Base-by-base conservation (phyloP, 2,329 filamentous ascomycete genomes). In the Diaporthe citriasiana region DNA sequence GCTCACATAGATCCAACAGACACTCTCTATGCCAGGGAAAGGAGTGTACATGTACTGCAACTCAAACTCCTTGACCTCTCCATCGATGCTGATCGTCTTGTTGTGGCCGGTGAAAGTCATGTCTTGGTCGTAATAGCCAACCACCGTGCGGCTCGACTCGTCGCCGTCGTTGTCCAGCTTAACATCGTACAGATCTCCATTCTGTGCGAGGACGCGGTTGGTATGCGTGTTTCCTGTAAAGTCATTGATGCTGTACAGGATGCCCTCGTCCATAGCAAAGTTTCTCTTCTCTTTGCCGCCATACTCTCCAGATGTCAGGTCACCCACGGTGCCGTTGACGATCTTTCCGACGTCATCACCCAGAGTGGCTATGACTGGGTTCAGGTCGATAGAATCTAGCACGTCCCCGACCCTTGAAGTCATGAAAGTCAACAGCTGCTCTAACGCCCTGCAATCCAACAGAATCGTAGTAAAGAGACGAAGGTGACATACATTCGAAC, bases 161-260 rank as follows among this genome's bases (percentile, higher is more conserved):
- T 82, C 80, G 0, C 89, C 89, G 75, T 86, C 80, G 77, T 91
- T 90, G 79, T 90, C 85, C 6, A 91, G 83, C 55, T 79, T 85
- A 75, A 89, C 83, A 76, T 91, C 88, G 71, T 88, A 83, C 65
- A 91, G 85, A 73, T 83, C 85, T 53, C 89, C 89, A 76, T 88
- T 87, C 80, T 90, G 89, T 6, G 84, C 85, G 9, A 91, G 82
- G 9, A 90, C 81, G 53, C 88, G 87, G 79, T 91, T 91, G 47
- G 87, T 90, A 81, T 89, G 87, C 50, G 83, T 85, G 74, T 87
- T 84, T 25, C 89, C 89, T 19, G 83, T 83, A 79, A 90, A 92
- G 82, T 92, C 87, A 82, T 91, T 91, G 79, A 90, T 80, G 38
- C 87, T 89, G 81, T 89, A 91, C 45, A 92, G 85, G 42, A 80